phyloP scores from a whole-genome alignment of 2,329 filamentous ascomycete species.

The Colletotrichum sp. region DNA sequence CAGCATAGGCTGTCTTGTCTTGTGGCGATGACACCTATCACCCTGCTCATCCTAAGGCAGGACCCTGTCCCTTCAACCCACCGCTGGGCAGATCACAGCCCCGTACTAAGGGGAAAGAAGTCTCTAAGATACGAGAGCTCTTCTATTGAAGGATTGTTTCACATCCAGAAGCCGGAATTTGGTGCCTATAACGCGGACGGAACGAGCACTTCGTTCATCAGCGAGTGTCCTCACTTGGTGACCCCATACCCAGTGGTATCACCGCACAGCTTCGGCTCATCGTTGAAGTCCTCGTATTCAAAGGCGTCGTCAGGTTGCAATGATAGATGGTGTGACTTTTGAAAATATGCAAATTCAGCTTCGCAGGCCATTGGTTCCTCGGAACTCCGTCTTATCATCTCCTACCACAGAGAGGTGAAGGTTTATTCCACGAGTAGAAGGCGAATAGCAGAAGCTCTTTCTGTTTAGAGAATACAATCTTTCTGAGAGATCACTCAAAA shows the following conservation, averaged over 20 bases:
- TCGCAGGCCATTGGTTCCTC: neutral
- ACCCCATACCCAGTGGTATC: neutral
- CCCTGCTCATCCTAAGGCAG: neutral
- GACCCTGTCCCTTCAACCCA: neutral
- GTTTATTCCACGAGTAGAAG: neutral
- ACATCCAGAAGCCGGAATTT: neutral
- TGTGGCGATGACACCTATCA: neutral
- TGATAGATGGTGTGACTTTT: neutral
- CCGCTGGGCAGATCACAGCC: neutral
- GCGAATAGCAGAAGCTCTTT: neutral
- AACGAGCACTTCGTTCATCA: neutral
- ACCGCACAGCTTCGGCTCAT: neutral
- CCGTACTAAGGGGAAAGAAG: neutral
- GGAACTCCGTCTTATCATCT: neutral
- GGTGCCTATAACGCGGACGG: neutral
- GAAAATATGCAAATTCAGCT: neutral
- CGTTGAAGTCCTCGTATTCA: neutral
- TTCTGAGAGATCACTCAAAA: neutral
- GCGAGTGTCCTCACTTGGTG: neutral
- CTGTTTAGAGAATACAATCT: neutral
- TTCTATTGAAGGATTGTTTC: neutral
- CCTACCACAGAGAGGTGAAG: neutral
- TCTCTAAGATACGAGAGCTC: neutral
- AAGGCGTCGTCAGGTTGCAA: neutral
- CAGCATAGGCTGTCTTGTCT: neutral